Conservation (phyloP, 106 monocot species). For the Dendrobium huoshanense region DNA sequence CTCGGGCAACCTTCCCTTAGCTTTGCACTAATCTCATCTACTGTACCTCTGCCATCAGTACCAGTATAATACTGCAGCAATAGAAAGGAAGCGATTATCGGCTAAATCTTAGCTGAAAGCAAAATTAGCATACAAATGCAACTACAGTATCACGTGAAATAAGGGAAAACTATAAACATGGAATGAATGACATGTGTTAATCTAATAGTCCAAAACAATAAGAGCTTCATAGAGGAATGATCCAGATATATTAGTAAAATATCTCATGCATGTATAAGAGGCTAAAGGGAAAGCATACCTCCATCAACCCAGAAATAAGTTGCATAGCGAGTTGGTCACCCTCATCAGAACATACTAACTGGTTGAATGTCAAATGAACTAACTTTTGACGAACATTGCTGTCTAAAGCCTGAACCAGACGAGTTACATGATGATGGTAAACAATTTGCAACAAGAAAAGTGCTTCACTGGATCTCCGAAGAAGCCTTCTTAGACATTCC, state of each 20-base stretch:
- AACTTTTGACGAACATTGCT: constrained; percentile 47
- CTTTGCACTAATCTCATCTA: constrained; percentile 94
- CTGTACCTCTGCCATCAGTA: constrained; percentile 70
- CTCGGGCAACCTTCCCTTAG: constrained; percentile 85
- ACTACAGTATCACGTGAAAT: background rate
- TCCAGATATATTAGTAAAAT: background rate
- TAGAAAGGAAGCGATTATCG: background rate
- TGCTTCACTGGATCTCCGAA: constrained; percentile 93
- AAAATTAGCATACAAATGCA: background rate
- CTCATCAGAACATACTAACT: constrained; percentile 90
- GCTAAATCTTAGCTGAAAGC: background rate
- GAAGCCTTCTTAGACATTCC: constrained; percentile 92
- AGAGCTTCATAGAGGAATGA: background rate
- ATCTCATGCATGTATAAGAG: background rate
- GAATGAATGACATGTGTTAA: background rate
- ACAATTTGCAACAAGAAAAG: constrained; percentile 90
- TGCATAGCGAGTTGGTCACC: constrained; percentile 83
- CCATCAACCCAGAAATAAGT: constrained; percentile 85
- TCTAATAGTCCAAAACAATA: background rate
- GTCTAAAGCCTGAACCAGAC: constrained; percentile 74
- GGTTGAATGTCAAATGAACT: constrained; percentile 75
- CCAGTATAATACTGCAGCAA: constrained; percentile 80
- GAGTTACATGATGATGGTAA: constrained; percentile 79
- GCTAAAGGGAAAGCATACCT: constrained; percentile 44
- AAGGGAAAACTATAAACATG: background rate